A percentile compares a stretch with the other conserved stretches of the same genome.
Conservation (phyloP, 805 yeast species). For the Phaffomyces thermotolerans region DNA sequence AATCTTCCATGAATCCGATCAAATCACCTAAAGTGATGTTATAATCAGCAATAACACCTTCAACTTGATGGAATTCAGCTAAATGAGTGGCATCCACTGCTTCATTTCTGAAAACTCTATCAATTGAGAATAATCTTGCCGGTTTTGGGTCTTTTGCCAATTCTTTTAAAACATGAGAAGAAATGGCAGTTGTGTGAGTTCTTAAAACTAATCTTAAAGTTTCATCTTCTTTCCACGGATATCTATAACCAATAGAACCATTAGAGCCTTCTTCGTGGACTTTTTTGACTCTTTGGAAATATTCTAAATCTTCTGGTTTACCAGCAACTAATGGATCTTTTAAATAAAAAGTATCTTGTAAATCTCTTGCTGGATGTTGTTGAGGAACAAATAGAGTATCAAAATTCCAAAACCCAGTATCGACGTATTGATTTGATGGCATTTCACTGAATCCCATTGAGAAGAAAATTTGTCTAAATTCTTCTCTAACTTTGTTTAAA, state of each 20-base stretch:
- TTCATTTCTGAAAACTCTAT: slow-evolving; percentile 98
- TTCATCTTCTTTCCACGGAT: slow-evolving; percentile 93
- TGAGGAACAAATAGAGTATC: slow-evolving; percentile 96
- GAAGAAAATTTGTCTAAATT: slow-evolving; percentile 95
- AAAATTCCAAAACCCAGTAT: slow-evolving; percentile 98
- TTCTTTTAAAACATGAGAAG: slow-evolving; percentile 79
- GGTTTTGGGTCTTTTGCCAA: slow-evolving; percentile 88
- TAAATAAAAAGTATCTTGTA: slow-evolving; percentile 96
- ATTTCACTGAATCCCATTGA: slow-evolving; percentile 97
- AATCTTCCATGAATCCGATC: slow-evolving; percentile 97
- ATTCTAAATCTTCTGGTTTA: slow-evolving; percentile 73
- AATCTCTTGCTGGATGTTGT: slow-evolving; percentile 99
- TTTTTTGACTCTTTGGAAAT: slow-evolving; percentile 67
- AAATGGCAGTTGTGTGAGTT: slow-evolving; percentile 96
- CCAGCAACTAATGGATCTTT: slow-evolving; percentile 85
- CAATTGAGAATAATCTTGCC: slow-evolving; percentile 87
- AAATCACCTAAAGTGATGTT: slow-evolving; percentile 91
- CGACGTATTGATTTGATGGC: slow-evolving; percentile 98
- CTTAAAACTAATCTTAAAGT: slow-evolving; percentile 87
- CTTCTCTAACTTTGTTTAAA: slow-evolving; percentile 92
- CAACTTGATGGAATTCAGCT: slow-evolving; percentile 99
- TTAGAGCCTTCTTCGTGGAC: slow-evolving; percentile 88
- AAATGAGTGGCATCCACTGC: slow-evolving; percentile 99
- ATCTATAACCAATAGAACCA: slow-evolving; percentile 97
- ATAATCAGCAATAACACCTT: slow-evolving; percentile 97